Base-by-base conservation (phyloP, 306 rosid species). In the Prunus fruticosa region DNA sequence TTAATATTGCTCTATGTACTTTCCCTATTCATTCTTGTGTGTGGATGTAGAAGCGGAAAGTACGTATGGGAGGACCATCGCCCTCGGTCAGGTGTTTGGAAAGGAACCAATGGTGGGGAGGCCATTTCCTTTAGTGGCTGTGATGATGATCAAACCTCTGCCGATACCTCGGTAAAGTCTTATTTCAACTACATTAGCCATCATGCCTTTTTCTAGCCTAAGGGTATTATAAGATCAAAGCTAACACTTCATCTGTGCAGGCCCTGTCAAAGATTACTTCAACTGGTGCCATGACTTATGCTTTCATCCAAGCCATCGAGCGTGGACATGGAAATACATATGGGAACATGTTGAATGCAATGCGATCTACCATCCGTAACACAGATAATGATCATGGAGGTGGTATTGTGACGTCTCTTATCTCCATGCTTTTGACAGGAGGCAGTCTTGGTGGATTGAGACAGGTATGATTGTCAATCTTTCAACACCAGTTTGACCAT, bases 61-160 rank as follows among this genome's bases (percentile, higher is more conserved):
- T 87, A 82, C 45, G 3, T 0, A 18, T 84, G 90, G 90, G 88
- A 87, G 83, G 90, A 87, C 41, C 90, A 87, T 74, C 81, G 88
- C 51, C 88, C 86, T 54, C 53, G 82, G 50, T 56, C 88, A 52
- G 86, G 83, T 28, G 58, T 76, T 34, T 87, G 82, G 82, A 87
- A 87, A 58, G 90, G 90, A 67, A 84, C 90, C 30, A 82, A 34
- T 18, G 88, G 90, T 16, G 86, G 90, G 43, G 85, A 82, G 75
- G 90, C 57, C 65, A 71, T 84, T 70, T 87, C 88, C 56, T 87
- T 87, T 54, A 87, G 90, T 75, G 85, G 86, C 28, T 87, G 90
- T 63, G 88, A 81, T 28, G 90, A 87, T 77, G 9, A 84, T 67
- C 90, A 87, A 80, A 76, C 72, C 27, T 82, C 90, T 20, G 84